These are phyloP conservation scores for Pythium diclinum DNA, from an alignment of 352 stramenopile genomes.

Conservation along the genomic window DNA sequence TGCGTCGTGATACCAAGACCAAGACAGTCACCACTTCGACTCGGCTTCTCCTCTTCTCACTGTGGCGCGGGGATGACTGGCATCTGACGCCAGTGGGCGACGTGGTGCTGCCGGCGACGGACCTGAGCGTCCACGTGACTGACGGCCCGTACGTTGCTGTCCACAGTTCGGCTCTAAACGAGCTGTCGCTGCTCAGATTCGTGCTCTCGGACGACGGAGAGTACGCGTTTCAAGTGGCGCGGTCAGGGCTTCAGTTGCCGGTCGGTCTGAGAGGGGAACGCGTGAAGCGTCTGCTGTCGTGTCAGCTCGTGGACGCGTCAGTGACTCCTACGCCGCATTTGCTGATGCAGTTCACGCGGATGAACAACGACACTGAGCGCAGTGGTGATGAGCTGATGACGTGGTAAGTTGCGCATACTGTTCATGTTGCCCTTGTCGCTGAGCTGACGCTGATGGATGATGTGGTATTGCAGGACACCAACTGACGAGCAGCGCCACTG, in stretches of 20 bases:
- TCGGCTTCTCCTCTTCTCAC: constrained; percentile 13
- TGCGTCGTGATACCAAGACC: constrained; percentile 7
- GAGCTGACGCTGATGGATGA: background rate
- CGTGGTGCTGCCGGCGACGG: background rate
- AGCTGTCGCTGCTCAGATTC: constrained; percentile 14
- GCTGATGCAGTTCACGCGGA: constrained; percentile 14
- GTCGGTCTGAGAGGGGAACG: background rate
- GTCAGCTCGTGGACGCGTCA: constrained; percentile 12
- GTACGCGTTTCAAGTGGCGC: constrained; percentile 1
- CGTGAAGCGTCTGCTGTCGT: constrained; percentile 13
- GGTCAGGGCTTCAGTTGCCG: background rate
- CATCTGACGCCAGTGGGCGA: constrained; percentile 14
- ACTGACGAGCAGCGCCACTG: constrained; percentile 2
- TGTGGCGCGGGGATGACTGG: constrained; percentile 10
- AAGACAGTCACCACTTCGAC: background rate
- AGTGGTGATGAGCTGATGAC: background rate
- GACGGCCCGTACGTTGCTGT: constrained; percentile 16
- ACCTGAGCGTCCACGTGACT: constrained; percentile 9
- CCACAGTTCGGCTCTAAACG: background rate
- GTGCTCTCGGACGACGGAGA: background rate
- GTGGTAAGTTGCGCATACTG: background rate
- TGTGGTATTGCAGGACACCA: constrained; percentile 1
- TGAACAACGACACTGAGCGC: background rate
- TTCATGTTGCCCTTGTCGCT: background rate
- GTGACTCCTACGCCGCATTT: constrained; percentile 15